phyloP scores from a whole-genome alignment of 345 rosid species.

The Jatropha curcas region DNA sequence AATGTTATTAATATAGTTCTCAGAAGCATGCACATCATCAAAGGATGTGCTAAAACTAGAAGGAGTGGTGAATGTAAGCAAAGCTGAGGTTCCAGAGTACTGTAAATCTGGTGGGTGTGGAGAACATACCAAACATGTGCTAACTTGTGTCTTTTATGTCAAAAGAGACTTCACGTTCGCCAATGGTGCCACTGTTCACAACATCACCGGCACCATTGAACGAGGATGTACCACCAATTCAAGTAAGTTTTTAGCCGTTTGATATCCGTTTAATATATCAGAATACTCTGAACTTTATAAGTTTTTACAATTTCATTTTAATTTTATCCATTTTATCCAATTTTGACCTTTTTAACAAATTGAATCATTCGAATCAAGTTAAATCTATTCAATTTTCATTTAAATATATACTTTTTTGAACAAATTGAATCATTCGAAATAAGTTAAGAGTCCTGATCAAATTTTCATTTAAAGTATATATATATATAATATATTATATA shows the following conservation, averaged over 20 bases:
- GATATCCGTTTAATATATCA: neutral
- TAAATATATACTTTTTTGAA: no score
- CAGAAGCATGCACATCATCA: conserved; percentile 6
- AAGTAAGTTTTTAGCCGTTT: neutral
- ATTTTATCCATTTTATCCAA: no score
- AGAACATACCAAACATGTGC: conserved; percentile 11
- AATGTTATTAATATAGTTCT: neutral
- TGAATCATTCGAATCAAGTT: no score
- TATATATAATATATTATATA: no score
- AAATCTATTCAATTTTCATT: no score
- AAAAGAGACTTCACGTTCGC: conserved; percentile 42
- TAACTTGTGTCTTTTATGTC: conserved; percentile 24
- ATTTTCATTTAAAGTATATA: no score
- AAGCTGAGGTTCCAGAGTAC: conserved; percentile 17
- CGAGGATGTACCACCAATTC: conserved; percentile 19
- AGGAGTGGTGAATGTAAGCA: conserved; percentile 25
- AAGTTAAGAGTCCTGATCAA: no score
- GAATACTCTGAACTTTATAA: no score
- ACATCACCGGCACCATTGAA: conserved; percentile 16
- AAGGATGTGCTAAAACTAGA: conserved; percentile 19
- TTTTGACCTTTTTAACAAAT: no score
- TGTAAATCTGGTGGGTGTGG: conserved; percentile 32
- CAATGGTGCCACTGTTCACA: conserved; percentile 24
- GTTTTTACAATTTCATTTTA: no score
- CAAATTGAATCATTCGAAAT: no score